Conservation (phyloP, 2,329 filamentous ascomycete genomes). For the Clarireedia monteithiana region DNA sequence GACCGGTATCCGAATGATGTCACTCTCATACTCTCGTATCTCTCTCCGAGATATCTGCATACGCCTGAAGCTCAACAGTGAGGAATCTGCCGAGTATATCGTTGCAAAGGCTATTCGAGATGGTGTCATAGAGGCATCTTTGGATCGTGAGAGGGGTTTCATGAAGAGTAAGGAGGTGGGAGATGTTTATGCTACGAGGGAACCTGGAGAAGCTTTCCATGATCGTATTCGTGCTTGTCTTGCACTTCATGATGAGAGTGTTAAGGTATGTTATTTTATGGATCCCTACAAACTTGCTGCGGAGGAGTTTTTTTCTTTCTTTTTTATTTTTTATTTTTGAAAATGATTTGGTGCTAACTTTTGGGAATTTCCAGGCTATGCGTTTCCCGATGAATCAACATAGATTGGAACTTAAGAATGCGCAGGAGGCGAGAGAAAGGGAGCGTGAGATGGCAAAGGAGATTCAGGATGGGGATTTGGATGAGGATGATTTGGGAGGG, state of each 20-base stretch:
- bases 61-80: conserved; percentile 82
- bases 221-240: conserved; percentile 91
- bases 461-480: conserved; percentile 94
- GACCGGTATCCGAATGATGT: conserved; percentile 99
- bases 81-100: conserved; percentile 98
- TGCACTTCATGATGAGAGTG: conserved; percentile 90
- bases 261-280: conserved; percentile 60
- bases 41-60: conserved; percentile 96
- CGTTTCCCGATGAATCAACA: conserved; percentile 99
- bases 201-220: conserved; percentile 96
- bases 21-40: conserved; percentile 93
- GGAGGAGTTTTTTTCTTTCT: too few relatives aligned
- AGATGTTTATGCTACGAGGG: conserved; percentile 91
- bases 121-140: conserved; percentile 89
- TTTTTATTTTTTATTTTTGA: too few relatives aligned
- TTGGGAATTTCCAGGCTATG: conserved; percentile 61
- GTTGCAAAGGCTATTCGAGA: conserved; percentile 97
- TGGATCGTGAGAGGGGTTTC: conserved; percentile 90
- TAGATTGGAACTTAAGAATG: conserved; percentile 92
- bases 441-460: conserved; percentile 98
- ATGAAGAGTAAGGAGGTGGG: conserved; percentile 98
- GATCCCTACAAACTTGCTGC: too few relatives aligned
- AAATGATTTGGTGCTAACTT: neutral
- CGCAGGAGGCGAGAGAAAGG: conserved; percentile 92
- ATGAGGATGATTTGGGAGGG: conserved; percentile 90